Percentiles rank a stretch among this genome's conserved stretches.
phyloP scores from a whole-genome alignment of 306 rosid genomes.

The Vigna nakashimae region DNA sequence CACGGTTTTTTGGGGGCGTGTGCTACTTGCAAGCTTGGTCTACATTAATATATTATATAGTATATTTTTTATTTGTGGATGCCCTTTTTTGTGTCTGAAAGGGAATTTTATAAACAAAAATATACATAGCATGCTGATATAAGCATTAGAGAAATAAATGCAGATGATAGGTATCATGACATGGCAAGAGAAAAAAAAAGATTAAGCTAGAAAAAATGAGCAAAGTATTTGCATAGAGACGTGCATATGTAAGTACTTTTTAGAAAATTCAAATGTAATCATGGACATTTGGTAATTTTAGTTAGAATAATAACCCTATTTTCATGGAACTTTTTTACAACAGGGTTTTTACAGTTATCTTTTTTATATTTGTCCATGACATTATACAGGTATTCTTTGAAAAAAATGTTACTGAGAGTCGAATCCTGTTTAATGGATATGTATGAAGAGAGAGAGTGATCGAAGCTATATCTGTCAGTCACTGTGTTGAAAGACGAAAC shows the following conservation, averaged over 20 bases:
- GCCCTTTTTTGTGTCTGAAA: conserved; percentile 51
- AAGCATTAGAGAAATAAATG: background rate
- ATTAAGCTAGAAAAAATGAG: background rate
- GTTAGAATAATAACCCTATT: background rate
- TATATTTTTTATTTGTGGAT: conserved; percentile 62
- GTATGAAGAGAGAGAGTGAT: conserved; percentile 9
- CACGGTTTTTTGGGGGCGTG: conserved; percentile 56
- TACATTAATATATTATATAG: conserved; percentile 28
- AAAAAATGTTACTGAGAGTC: background rate
- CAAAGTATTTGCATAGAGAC: too few relatives aligned
- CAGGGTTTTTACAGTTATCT: background rate
- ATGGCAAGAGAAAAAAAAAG: background rate
- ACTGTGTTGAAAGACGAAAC: conserved; percentile 3
- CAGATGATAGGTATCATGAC: background rate
- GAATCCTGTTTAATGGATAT: conserved; percentile 38
- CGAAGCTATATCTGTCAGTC: conserved; percentile 21
- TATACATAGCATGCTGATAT: background rate
- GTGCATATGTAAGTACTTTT: background rate
- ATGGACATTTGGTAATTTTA: conserved; percentile 36
- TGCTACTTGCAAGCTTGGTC: conserved; percentile 47
- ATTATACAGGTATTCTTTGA: background rate
- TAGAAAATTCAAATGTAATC: conserved; percentile 43
- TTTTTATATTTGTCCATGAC: background rate
- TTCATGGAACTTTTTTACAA: background rate
- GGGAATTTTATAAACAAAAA: background rate